Base-by-base conservation (phyloP, 257 asterid genomes). In the Penstemon davidsonii region DNA sequence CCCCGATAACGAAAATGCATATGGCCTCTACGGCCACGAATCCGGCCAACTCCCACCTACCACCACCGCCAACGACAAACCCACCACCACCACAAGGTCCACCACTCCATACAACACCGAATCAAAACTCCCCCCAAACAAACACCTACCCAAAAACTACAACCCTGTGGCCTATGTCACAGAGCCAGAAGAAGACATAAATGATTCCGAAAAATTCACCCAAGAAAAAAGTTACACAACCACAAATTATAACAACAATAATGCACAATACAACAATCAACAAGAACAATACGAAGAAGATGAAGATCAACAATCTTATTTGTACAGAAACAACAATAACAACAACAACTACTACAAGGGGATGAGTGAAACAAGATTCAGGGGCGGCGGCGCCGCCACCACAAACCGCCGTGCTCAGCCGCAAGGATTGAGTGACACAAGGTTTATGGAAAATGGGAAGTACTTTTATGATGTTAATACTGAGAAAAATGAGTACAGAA, bases 371-470 rank as follows among this genome's bases (percentile, higher is more conserved):
- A 63, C 76, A 10, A 76, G 70, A 41, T 50, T 33, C 75, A 55
- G 57, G 6, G 33, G 33, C 33, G 73, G 63, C 55, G 71, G 12
- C 76, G 64, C 70, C 60, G n/a, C 53, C 52, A n/a, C 42, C 68
- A 62, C 60, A 75, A 60, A 47, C 45, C 78, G 71, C 6, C 82
- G 76, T 5, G 38, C 68, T 55, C 82, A 76, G 73, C 83, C 84
- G 19, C 88, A 86, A 37, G 98, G 98, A 33, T 80, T 92, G 97
- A 92, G 98, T 49, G 98, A 92, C 46, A 92, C 98, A 0, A 85
- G 98, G 33, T 61, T 64, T 18, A 4, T 89, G 77, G 95, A 83
- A 7, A 78, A 84, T n/a, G 98, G 98, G 7, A 89, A 78, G 73
- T 92, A 81, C 40, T 83, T 38, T 33, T 81, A 83, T 50, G 81